Percentiles rank a stretch among this genome's conserved stretches.
phyloP scores from a whole-genome alignment of 1,284 basidiomycete species.

The Cryptococcus hybrid region DNA sequence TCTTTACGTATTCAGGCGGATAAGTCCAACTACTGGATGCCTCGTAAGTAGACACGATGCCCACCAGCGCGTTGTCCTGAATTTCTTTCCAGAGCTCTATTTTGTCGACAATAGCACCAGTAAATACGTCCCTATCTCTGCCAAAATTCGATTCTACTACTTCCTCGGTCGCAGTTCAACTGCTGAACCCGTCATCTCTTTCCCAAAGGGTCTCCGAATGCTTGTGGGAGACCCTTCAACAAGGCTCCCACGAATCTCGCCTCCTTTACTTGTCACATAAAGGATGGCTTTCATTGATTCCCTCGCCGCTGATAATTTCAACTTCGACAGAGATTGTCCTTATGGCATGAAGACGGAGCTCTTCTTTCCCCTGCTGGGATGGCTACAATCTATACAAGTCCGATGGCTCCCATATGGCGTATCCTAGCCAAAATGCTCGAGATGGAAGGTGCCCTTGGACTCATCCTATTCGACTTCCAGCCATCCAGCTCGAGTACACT shows the following conservation, averaged over 20 bases:
- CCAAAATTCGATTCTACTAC: constrained; percentile 28
- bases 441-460: constrained; percentile 25
- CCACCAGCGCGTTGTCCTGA: neutral
- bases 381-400: constrained; percentile 26
- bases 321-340: constrained; percentile 24
- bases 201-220: constrained; percentile 35
- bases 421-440: constrained; percentile 12
- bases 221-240: constrained; percentile 25
- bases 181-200: constrained; percentile 17
- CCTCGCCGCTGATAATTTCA: constrained; percentile 20
- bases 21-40: constrained; percentile 36
- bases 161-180: constrained; percentile 17
- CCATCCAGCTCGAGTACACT: constrained; percentile 32
- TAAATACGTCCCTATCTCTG: constrained; percentile 11
- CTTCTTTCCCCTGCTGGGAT: constrained; percentile 37
- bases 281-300: constrained; percentile 8
- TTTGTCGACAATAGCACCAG: constrained; percentile 6
- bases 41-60: constrained; percentile 5
- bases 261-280: constrained; percentile 15
- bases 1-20: constrained; percentile 22
- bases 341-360: constrained; percentile 26
- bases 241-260: constrained; percentile 16
- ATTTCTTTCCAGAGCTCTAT: constrained; percentile 2
- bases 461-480: constrained; percentile 34
- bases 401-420: constrained; percentile 29